Conservation (phyloP, 768 basidiomycete species). For the Tulasnella sp. region DNA sequence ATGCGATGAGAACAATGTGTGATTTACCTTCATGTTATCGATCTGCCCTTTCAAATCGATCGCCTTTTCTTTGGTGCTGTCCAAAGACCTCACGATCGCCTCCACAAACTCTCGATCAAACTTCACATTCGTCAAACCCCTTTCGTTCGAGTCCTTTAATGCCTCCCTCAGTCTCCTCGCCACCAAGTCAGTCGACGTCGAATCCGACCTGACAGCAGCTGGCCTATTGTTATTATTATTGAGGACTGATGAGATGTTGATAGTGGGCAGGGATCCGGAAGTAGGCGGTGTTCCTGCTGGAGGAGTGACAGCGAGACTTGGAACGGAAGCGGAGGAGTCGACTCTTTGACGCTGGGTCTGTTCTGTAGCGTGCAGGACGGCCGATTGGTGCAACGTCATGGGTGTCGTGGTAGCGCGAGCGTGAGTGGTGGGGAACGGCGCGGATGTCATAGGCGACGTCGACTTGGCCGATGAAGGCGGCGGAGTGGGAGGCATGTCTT, state of each 20-base stretch:
- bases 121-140: constrained; percentile 57
- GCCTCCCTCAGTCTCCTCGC: constrained; percentile 46
- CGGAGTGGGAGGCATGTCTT: constrained; percentile 9
- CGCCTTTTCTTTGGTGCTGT: constrained; percentile 59
- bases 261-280: constrained; percentile 8
- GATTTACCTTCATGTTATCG: constrained; percentile 76
- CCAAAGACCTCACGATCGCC: constrained; percentile 61
- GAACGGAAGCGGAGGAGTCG: constrained; percentile 24
- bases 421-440: constrained; percentile 1
- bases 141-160: constrained; percentile 56
- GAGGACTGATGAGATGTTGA: background rate
- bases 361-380: background rate
- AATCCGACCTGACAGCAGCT: background rate
- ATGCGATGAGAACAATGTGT: constrained; percentile 32
- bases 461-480: constrained; percentile 19
- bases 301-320: constrained; percentile 13
- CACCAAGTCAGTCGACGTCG: constrained; percentile 37
- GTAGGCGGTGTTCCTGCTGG: background rate
- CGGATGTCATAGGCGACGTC: background rate
- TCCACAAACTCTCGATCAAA: constrained; percentile 74
- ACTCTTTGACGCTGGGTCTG: constrained; percentile 12
- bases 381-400: background rate
- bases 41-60: constrained; percentile 67
- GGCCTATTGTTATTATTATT: background rate
- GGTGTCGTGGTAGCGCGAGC: background rate